Evolutionary conservation across 768 basidiomycete genomes (phyloP).

Genomic region (Lentinus tigrinus): DNA sequence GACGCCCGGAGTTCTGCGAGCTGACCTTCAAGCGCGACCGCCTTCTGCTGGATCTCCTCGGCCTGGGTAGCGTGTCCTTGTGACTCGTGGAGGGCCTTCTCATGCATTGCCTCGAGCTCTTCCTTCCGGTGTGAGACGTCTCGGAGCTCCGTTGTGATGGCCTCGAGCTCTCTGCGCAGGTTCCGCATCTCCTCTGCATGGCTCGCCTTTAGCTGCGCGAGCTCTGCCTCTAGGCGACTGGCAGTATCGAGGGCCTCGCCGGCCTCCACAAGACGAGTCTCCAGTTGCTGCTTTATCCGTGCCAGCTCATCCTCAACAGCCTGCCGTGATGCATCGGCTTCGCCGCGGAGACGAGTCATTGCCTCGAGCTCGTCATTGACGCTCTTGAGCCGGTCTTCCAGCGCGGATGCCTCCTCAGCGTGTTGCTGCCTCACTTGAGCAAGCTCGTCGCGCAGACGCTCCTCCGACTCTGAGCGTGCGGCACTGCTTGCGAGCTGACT

Average conservation of each 20-base stretch:
- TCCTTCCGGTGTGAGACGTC: background rate
- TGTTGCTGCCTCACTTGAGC: slow-evolving; percentile 3
- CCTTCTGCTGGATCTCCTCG: background rate
- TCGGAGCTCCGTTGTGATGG: slow-evolving; percentile 4
- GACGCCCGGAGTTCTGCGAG: slow-evolving; percentile 8
- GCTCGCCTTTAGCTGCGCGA: slow-evolving; percentile 1
- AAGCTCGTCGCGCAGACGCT: slow-evolving; percentile 12
- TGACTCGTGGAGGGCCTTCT: slow-evolving; percentile 2
- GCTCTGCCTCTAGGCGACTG: slow-evolving; percentile 12
- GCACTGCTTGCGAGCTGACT: slow-evolving; percentile 12
- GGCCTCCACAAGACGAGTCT: slow-evolving; percentile 26
- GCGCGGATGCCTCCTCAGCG: slow-evolving; percentile 5
- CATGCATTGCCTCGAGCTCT: slow-evolving; percentile 14
- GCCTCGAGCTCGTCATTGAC: slow-evolving; percentile 20
- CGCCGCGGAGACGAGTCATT: slow-evolving; percentile 6
- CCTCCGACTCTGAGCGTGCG: slow-evolving; percentile 10
- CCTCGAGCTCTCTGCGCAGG: slow-evolving; percentile 5
- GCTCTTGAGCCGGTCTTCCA: slow-evolving; percentile 18
- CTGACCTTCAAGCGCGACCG: slow-evolving; percentile 9
- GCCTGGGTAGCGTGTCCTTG: background rate
- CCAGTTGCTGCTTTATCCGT: slow-evolving; percentile 19
- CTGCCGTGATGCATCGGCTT: slow-evolving; percentile 13
- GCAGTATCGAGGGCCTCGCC: slow-evolving; percentile 20
- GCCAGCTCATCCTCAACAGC: slow-evolving; percentile 22
- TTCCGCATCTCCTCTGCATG: slow-evolving; percentile 8